Evolutionary conservation across 139 green algal genomes (phyloP).

Genomic region (Raphidocelis subcapitata): DNA sequence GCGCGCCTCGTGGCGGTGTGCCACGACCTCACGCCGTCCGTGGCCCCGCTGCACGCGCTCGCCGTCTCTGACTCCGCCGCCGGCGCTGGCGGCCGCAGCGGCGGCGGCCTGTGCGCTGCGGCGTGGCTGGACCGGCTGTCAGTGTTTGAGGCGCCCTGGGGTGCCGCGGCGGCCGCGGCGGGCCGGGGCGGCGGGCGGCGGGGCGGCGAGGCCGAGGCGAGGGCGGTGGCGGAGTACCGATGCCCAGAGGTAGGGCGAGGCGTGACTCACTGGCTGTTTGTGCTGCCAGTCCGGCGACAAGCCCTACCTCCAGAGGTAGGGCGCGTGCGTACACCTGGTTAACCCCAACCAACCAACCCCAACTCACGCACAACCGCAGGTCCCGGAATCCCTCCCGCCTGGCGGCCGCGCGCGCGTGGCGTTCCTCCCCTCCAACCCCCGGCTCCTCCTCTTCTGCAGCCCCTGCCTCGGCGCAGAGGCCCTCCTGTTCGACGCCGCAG

Average conservation of each 20-base stretch:
- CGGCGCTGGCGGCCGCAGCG: too few relatives aligned
- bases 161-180: too few relatives aligned
- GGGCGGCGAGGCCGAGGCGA: not conserved
- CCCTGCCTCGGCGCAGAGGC: constrained; percentile 6
- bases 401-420: not conserved
- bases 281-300: not conserved
- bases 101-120: constrained; percentile 3
- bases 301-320: too few relatives aligned
- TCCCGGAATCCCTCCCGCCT: constrained; percentile 3
- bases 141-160: constrained; percentile 19
- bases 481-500: constrained; percentile 3
- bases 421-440: constrained; percentile 11
- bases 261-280: not conserved
- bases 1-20: constrained; percentile 3
- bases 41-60: constrained; percentile 6
- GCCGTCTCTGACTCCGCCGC: too few relatives aligned
- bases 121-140: constrained; percentile 21
- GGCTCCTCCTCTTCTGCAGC: constrained; percentile 28
- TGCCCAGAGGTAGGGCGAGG: constrained; percentile 15
- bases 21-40: constrained; percentile 8
- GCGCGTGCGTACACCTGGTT: too few relatives aligned
- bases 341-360: too few relatives aligned
- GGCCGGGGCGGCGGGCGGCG: too few relatives aligned
- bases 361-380: too few relatives aligned
- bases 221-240: constrained; percentile 5